These are phyloP conservation scores for Bryum argenteum DNA, from an alignment of 225 moss, liverwort and hornwort genomes.

Conservation along the genomic window DNA sequence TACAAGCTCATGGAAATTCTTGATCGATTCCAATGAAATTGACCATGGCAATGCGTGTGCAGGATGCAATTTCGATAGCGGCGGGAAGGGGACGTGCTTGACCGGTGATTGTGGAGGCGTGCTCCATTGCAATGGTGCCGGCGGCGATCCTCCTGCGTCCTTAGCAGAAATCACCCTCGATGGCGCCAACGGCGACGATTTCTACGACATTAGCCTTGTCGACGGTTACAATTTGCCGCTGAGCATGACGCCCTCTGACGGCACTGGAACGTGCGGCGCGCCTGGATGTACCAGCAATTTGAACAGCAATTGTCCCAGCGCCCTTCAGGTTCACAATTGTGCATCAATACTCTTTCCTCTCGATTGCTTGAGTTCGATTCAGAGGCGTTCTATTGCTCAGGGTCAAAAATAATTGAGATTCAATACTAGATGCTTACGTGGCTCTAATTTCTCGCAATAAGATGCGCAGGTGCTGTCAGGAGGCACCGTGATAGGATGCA, in stretches of 20 bases:
- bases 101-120: constrained; percentile 53
- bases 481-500: constrained; percentile 64
- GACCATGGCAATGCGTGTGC: not conserved
- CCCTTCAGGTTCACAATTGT: constrained; percentile 41
- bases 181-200: constrained; percentile 55
- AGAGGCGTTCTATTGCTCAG: too few relatives aligned
- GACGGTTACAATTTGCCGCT: constrained; percentile 66
- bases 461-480: constrained; percentile 34
- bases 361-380: not conserved
- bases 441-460: not conserved
- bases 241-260: constrained; percentile 38
- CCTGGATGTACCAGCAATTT: constrained; percentile 55
- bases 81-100: constrained; percentile 41
- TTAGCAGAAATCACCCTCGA: constrained; percentile 58
- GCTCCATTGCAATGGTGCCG: constrained; percentile 49
- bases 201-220: constrained; percentile 62
- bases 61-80: constrained; percentile 52
- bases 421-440: not conserved
- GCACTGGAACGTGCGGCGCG: constrained; percentile 44
- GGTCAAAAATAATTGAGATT: not conserved
- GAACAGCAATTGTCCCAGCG: constrained; percentile 43
- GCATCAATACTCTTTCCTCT: not conserved
- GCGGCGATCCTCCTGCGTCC: constrained; percentile 51
- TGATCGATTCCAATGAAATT: not conserved
- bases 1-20: not conserved